Base-by-base conservation (phyloP, 768 basidiomycete species). In the Suillus fuscotomentosus region DNA sequence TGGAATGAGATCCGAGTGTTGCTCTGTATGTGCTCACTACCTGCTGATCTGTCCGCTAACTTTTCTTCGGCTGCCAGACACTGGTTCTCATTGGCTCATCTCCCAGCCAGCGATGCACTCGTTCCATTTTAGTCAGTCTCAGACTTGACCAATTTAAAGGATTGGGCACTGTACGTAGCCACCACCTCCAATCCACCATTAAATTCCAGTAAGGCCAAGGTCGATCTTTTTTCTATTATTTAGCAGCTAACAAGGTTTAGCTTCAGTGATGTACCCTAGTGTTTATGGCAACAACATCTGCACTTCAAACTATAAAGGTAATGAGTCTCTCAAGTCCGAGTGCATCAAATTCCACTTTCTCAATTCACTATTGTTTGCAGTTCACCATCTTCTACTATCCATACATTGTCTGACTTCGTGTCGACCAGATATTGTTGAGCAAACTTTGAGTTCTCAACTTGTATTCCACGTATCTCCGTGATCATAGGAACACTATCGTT, bases 371-470 rank as follows among this genome's bases (percentile, higher is more conserved):
- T 36, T 36, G 51, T 34, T 54, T 54, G 13, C 48, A 50, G 48
- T 50, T 50, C 14, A 15, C 47, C 2, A 22, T 47, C 48, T 50
- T 14, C 14, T 27, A 14, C 48, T 0, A 50, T 50, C 14, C 48
- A 14, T 50, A 50, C 48, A 50, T 8, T 2, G 34, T 54, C 53
- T 54, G 53, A 54, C 53, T 54, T 54, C 20, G 20, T 54, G 53
- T 54, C 31, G 11, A 31, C 20, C 53, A 54, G 15, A 50, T 20
- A 54, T 34, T 34, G 34, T 54, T 54, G 53, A 54, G 53, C 9
- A 54, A 36, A 54, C 53, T 54, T 54, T 2, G 20, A 54, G 53
- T 54, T 54, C 31, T 54, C 53, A 54, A 54, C 31, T 54, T 54
- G 5, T 54, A 13, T 54, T 54, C 53, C 0, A 54, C 5, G 20